Percentiles rank a stretch among this genome's conserved stretches.
Conservation (phyloP, 495 filamentous ascomycete genomes). For the Penicillium coprophilum region DNA sequence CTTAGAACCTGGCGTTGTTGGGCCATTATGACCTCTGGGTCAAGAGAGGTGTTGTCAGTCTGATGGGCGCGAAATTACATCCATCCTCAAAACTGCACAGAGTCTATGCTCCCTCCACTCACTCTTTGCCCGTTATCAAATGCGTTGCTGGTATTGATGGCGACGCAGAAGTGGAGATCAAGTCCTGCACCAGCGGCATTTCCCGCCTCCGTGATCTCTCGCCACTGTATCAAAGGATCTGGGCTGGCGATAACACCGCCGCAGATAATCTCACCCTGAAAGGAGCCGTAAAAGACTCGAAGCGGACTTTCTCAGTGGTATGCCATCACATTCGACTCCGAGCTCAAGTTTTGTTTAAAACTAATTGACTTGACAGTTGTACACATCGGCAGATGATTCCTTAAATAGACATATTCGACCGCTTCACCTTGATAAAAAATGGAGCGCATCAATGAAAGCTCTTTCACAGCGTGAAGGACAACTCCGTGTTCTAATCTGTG, state of each 20-base stretch:
- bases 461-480: conserved; percentile 37
- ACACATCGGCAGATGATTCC: conserved; percentile 48
- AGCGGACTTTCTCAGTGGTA: conserved; percentile 48
- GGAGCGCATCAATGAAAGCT: conserved; percentile 50
- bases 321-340: conserved; percentile 14
- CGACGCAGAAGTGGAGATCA: conserved; percentile 50
- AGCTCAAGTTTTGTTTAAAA: not conserved
- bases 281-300: conserved; percentile 21
- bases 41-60: conserved; percentile 59
- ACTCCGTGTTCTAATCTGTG: conserved; percentile 62
- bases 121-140: conserved; percentile 72
- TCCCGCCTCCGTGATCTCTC: conserved; percentile 60
- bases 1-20: conserved; percentile 63
- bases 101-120: conserved; percentile 72
- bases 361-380: conserved; percentile 35
- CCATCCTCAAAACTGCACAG: conserved; percentile 52
- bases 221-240: conserved; percentile 70
- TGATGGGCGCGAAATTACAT: conserved; percentile 64
- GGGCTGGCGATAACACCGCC: conserved; percentile 56
- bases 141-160: conserved; percentile 50
- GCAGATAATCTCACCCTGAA: conserved; percentile 42
- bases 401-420: conserved; percentile 56
- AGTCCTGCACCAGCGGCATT: conserved; percentile 55
- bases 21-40: conserved; percentile 76
- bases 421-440: conserved; percentile 63